Evolutionary conservation across 163 green algal species (phyloP), one percentile per base, ranked within the genome.

Genomic region (Volvox carteri): DNA sequence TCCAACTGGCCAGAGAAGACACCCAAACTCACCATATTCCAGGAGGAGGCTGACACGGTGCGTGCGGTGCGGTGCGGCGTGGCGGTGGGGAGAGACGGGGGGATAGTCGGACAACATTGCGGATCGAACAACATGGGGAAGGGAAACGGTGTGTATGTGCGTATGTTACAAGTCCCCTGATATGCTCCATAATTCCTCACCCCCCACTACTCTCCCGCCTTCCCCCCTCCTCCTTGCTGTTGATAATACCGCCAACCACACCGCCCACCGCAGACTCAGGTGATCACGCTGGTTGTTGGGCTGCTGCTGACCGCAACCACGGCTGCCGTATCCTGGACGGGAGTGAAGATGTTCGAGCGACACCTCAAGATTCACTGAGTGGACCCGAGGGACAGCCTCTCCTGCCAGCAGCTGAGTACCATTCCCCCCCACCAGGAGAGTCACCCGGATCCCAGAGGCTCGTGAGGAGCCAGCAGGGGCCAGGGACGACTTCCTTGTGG

Each of bases 1-100:
- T 91, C 74, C 46, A 86, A 92, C 48, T 94, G 92, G 92, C 87
- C 90, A 0, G 19, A 46, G 0, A 41, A 68, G 21, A 89, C 72
- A 19, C 84, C 72, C 41, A 67, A 16, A 2, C 54, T 89, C 0
- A 77, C 25, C 16, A 33, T 89, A 1, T 89, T 84, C 72, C 84
- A 89, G 73, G n/a, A 84, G 72, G 84, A 89, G 70, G 62, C 84
- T 0, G 18, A 75, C 1, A 18, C 50, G 84, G 50, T 72, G 25
- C 1, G 68, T 14, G 9, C 30, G 70, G 12, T 1, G 21, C 25
- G 39, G 73, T 28, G 73, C 8, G 30, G 28, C 35, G 62, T 0
- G 2, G 35, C 7, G 7, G 48, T 6, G 39, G 50, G 30, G 54
- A 4, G n/a, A 25, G 12, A 6, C 30, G 48, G 4, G 33, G 9